Evolutionary conservation across 2,329 filamentous ascomycete genomes (phyloP), one percentile per base, ranked within the genome.

Genomic region (Exophiala dermatitidis): DNA sequence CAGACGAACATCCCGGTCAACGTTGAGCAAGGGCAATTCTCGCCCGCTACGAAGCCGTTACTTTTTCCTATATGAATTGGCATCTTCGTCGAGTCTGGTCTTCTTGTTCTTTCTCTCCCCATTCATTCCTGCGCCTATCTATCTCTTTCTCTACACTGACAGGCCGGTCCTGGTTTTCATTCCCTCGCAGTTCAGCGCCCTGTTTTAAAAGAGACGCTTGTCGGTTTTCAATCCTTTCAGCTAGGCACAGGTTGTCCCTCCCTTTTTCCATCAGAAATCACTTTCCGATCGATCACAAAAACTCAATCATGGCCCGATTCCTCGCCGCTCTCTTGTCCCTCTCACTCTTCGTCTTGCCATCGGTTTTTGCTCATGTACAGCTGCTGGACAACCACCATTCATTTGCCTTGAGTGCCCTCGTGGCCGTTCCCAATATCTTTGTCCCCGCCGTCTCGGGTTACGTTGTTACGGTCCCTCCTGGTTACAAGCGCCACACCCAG

Each of bases 211-310:
- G 19, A 19, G 19, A 19, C 19, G 19, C 19, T 26, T 44, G 46
- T 38, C 46, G 12, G 9, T 28, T 31, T 19, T 38, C 12, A n/a
- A 48, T 44, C 34, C 19, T 31, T 19, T 29, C 42, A 42, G 34
- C 37, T 45, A 12, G 46, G 48, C 50, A 53, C 53, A 51, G 53
- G 48, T 48, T 56, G 54, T 56, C 49, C 49, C 43, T 50, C 51
- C 45, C 36, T 28, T 34, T 26, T 43, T 32, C 19, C 12, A 47
- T 10, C 29, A 38, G 6, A 9, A 6, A 9, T 41, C 26, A 6
- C 33, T 34, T 10, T 10, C 33, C 33, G 33, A 6, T 4, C 40
- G 5, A 28, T 29, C 29, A 26, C 19, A 9, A n/a, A 7, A 10
- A 12, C 4, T 32, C 36, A 12, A 52, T 12, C 34, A 59, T 59